Conservation (phyloP, 805 yeast genomes). For the Kuraishia piskuri region DNA sequence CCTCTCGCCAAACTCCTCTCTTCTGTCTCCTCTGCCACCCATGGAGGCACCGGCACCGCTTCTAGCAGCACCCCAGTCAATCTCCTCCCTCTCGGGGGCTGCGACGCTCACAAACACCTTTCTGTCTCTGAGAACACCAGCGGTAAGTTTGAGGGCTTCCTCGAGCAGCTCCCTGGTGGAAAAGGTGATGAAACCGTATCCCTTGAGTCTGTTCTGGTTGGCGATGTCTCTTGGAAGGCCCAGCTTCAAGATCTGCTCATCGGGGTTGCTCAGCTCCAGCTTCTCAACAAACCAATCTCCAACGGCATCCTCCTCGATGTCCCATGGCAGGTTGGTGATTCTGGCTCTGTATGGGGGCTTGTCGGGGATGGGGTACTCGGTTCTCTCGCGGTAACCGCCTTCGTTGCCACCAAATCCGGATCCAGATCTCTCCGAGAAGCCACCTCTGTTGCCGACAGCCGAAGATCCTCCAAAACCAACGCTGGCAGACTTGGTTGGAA, state of each 20-base stretch:
- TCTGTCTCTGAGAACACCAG: conserved; percentile 37
- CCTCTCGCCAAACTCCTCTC: conserved; percentile 10
- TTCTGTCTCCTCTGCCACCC: conserved; percentile 4
- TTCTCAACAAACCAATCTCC: conserved; percentile 52
- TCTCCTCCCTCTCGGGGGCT: conserved; percentile 41
- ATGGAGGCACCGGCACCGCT: conserved; percentile 5
- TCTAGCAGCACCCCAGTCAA: conserved; percentile 20
- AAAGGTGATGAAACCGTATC: conserved; percentile 48
- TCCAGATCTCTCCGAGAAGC: background rate
- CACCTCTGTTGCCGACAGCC: conserved; percentile 6
- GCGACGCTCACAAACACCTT: conserved; percentile 48
- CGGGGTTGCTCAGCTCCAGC: conserved; percentile 37
- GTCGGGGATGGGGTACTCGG: conserved; percentile 82
- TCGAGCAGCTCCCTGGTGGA: conserved; percentile 35
- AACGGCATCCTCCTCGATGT: conserved; percentile 56
- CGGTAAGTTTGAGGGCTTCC: conserved; percentile 39
- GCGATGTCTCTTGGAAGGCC: conserved; percentile 63
- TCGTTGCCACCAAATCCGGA: background rate
- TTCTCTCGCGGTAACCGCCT: conserved; percentile 37
- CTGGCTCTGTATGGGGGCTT: conserved; percentile 90
- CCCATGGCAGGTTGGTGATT: conserved; percentile 80
- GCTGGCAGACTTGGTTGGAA: conserved; percentile 28
- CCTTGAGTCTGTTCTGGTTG: conserved; percentile 53
- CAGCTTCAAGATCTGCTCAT: conserved; percentile 47
- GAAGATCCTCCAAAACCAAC: conserved; percentile 10